These are phyloP conservation scores for Aspergillus pseudoviridinutans DNA, from an alignment of 2,329 filamentous ascomycete species.

Conservation along the genomic window DNA sequence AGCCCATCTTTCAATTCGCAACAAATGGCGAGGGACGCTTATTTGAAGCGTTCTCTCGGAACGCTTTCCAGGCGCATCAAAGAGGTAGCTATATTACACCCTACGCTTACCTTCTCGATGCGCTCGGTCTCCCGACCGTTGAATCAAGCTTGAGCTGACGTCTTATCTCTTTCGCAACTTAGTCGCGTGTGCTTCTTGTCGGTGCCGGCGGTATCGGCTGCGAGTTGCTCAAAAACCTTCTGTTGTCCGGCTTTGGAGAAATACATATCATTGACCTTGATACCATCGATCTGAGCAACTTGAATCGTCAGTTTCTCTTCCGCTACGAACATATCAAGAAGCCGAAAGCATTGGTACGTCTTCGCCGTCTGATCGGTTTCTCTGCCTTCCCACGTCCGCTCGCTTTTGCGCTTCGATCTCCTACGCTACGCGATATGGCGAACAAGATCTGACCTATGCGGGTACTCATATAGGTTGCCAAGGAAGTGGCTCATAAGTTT, in stretches of 20 bases:
- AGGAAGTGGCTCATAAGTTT: slow-evolving; percentile 84
- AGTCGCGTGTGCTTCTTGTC: slow-evolving; percentile 89
- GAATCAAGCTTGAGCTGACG: slow-evolving; percentile 6
- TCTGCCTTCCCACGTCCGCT: slow-evolving; percentile 3
- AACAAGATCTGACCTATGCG: slow-evolving; percentile 11
- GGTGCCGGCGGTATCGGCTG: slow-evolving; percentile 97
- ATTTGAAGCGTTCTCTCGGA: slow-evolving; percentile 43
- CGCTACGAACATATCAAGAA: slow-evolving; percentile 97
- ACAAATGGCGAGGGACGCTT: slow-evolving; percentile 39
- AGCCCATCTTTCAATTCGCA: slow-evolving; percentile 8
- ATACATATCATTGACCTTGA: slow-evolving; percentile 95
- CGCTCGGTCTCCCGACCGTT: neutral
- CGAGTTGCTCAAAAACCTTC: slow-evolving; percentile 94
- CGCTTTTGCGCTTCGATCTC: neutral
- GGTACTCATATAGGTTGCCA: slow-evolving; percentile 64
- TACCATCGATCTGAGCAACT: slow-evolving; percentile 95
- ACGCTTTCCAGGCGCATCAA: slow-evolving; percentile 37
- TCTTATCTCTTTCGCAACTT: slow-evolving; percentile 12
- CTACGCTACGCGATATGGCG: neutral
- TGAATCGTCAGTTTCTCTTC: slow-evolving; percentile 97
- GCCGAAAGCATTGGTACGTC: slow-evolving; percentile 78
- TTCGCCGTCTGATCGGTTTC: neutral
- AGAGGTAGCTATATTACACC: slow-evolving; percentile 28
- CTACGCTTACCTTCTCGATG: slow-evolving; percentile 1
- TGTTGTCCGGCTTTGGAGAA: slow-evolving; percentile 85